A percentile compares a stretch with the other conserved stretches of the same genome.
phyloP scores from a whole-genome alignment of 164 flowering plant species.

The Saururus chinensis region DNA sequence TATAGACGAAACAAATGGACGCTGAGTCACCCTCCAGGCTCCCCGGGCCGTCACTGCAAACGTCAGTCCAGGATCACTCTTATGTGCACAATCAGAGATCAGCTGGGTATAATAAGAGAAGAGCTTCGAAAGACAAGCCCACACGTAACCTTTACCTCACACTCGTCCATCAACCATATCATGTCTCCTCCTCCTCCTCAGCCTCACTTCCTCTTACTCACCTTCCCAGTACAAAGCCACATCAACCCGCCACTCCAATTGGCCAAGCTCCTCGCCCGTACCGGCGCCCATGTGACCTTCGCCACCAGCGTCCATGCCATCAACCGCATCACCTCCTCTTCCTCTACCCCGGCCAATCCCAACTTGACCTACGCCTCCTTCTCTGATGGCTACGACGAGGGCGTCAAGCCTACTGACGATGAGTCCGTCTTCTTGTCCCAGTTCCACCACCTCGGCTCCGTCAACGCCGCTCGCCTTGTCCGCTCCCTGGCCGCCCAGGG shows the following conservation, averaged over 20 bases:
- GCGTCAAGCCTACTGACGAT: slow-evolving; percentile 7
- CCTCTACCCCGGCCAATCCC: not conserved
- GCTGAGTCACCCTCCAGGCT: no score
- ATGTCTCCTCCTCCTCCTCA: not conserved
- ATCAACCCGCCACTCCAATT: slow-evolving; percentile 46
- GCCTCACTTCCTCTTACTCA: slow-evolving; percentile 25
- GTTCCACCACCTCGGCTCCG: slow-evolving; percentile 18
- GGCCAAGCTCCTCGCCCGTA: slow-evolving; percentile 25
- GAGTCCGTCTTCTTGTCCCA: slow-evolving; percentile 7
- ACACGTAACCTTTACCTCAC: no score
- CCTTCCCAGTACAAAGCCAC: slow-evolving; percentile 40
- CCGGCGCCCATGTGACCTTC: slow-evolving; percentile 36
- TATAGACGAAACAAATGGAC: no score
- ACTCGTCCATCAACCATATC: no score
- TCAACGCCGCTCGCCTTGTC: slow-evolving; percentile 17
- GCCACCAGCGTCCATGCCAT: slow-evolving; percentile 20
- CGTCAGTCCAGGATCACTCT: no score
- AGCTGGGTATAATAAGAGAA: no score
- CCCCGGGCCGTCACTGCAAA: no score
- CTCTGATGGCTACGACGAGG: slow-evolving; percentile 50
- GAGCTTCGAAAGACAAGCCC: no score
- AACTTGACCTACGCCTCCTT: slow-evolving; percentile 25
- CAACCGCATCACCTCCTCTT: slow-evolving; percentile 19
- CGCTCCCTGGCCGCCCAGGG: slow-evolving; percentile 7
- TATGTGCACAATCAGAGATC: no score